Percentiles rank a stretch among this genome's conserved stretches.
Conservation (phyloP, 441 rosid genomes). For the Pelargonium hybrid region DNA sequence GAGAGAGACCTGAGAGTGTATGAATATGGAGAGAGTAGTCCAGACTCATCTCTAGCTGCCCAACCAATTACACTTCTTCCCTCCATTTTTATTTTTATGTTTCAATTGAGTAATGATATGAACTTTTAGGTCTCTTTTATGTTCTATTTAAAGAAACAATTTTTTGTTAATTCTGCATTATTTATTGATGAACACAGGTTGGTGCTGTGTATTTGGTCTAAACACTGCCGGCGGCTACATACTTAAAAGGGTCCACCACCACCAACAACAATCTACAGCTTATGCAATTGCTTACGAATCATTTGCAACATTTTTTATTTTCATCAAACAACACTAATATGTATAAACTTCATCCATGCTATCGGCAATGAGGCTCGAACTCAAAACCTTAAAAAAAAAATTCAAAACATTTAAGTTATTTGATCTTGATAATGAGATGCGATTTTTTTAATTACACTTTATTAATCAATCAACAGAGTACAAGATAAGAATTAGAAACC, state of each 20-base stretch:
- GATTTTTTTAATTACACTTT: too few relatives aligned
- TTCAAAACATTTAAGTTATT: too few relatives aligned
- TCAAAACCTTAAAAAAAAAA: too few relatives aligned
- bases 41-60: constrained; percentile 40
- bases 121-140: neutral
- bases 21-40: constrained; percentile 30
- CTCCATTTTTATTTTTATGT: constrained; percentile 15
- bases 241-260: neutral
- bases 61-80: constrained; percentile 28
- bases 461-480: too few relatives aligned
- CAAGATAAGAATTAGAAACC: too few relatives aligned
- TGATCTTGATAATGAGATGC: too few relatives aligned
- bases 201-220: neutral
- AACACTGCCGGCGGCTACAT: neutral
- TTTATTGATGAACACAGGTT: neutral
- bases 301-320: neutral
- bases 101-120: neutral
- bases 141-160: neutral
- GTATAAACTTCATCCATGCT: too few relatives aligned
- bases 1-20: constrained; percentile 25
- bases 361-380: too few relatives aligned
- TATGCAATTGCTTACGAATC: neutral
- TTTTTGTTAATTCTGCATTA: too few relatives aligned
- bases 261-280: neutral
- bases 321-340: too few relatives aligned